These are phyloP conservation scores for Gynostemma pentaphyllum DNA, from an alignment of 306 rosid species.

Conservation along the genomic window DNA sequence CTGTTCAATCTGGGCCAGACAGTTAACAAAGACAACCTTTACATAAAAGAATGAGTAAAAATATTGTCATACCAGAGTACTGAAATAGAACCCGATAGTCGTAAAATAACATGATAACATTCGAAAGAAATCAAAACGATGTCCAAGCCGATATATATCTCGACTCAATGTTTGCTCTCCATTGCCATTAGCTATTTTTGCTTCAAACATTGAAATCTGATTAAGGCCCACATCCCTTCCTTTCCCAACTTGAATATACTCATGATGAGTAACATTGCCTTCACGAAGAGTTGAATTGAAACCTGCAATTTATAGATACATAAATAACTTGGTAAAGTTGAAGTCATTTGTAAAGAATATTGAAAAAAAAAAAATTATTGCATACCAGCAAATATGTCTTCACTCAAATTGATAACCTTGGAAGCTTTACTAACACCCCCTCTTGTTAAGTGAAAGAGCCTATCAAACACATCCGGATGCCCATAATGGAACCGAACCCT, in stretches of 20 bases:
- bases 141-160: constrained; percentile 94
- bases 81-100: constrained; percentile 89
- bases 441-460: constrained; percentile 91
- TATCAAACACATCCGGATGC: constrained; percentile 95
- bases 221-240: constrained; percentile 99
- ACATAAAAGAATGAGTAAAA: not conserved
- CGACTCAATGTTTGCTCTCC: constrained; percentile 97
- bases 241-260: constrained; percentile 96
- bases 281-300: constrained; percentile 95
- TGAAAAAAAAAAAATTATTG: not conserved
- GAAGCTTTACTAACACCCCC: constrained; percentile 98
- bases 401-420: constrained; percentile 92
- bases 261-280: constrained; percentile 98
- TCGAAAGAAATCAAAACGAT: constrained; percentile 92
- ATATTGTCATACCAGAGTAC: constrained; percentile 55
- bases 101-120: constrained; percentile 96
- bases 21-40: not conserved
- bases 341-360: not conserved
- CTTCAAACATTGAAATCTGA: constrained; percentile 98
- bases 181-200: constrained; percentile 94
- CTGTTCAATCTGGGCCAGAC: not conserved
- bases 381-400: constrained; percentile 97
- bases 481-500: constrained; percentile 99
- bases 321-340: not conserved
- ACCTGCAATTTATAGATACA: constrained; percentile 32